Percentiles rank a stretch among this genome's conserved stretches.
These are phyloP conservation scores for Populus alba DNA, from an alignment of 345 rosid species.

Conservation along the genomic window DNA sequence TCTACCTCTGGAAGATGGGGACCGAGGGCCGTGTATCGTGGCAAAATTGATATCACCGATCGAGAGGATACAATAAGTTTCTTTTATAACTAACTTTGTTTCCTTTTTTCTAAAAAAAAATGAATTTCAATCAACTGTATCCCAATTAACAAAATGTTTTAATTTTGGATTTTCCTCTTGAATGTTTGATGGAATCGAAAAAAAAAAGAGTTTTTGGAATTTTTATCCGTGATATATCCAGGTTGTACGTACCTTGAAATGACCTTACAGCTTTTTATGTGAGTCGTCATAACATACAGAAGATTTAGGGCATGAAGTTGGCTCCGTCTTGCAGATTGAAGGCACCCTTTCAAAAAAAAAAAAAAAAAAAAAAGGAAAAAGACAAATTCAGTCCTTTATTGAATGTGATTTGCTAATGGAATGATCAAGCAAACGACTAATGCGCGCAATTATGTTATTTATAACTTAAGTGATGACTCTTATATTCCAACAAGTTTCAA, in stretches of 20 bases:
- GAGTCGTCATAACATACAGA: background rate
- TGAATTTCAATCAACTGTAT: background rate
- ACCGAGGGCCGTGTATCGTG: background rate
- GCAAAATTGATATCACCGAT: background rate
- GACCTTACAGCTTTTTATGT: background rate
- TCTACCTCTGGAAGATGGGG: background rate
- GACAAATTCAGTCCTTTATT: no score
- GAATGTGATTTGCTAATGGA: no score
- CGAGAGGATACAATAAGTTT: background rate
- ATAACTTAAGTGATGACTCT: no score
- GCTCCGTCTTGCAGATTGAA: background rate
- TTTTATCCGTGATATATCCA: slow-evolving; percentile 3
- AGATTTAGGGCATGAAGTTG: background rate
- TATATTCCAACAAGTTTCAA: no score
- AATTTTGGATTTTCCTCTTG: background rate
- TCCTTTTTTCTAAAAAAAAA: background rate
- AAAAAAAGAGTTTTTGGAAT: background rate
- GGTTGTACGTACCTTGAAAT: slow-evolving; percentile 12
- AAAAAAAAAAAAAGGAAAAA: no score
- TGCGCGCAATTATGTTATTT: no score
- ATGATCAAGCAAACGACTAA: no score
- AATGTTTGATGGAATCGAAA: background rate
- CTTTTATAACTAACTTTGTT: no score
- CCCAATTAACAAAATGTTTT: background rate
- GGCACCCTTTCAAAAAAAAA: no score